Evolutionary conservation across 768 basidiomycete genomes (phyloP).

Genomic region (Lactarius quietus): DNA sequence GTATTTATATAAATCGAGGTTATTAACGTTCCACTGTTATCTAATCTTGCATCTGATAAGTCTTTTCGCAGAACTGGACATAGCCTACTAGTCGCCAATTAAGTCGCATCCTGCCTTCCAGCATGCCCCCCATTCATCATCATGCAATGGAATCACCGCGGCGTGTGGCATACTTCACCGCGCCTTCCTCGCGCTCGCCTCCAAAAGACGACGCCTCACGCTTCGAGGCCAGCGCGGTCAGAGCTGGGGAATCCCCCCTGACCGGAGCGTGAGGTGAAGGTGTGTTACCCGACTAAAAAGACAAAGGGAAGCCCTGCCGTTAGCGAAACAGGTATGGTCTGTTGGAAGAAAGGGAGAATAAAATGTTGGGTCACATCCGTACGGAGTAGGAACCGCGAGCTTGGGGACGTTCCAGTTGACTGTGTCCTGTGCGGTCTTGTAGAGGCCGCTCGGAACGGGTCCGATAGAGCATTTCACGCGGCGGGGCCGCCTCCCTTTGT

Average conservation of each 20-base stretch:
- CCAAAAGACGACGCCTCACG: neutral
- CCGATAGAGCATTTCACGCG: conserved; percentile 5
- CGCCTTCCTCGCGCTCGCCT: neutral
- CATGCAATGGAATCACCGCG: neutral
- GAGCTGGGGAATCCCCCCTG: neutral
- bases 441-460: conserved; percentile 16
- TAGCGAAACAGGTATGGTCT: neutral
- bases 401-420: conserved; percentile 12
- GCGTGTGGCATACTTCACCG: neutral
- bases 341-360: neutral
- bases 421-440: conserved; percentile 20
- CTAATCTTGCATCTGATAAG: no score
- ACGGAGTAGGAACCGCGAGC: conserved; percentile 11
- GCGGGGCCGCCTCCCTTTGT: conserved; percentile 15
- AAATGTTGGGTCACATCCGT: neutral
- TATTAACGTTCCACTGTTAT: neutral
- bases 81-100: neutral
- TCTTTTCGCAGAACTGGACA: neutral
- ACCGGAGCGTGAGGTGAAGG: conserved; percentile 2
- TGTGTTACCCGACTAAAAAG: neutral
- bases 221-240: neutral
- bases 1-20: neutral
- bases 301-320: neutral
- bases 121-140: neutral
- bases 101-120: neutral